Base-by-base conservation (phyloP, 169 alveolate genomes). In the Plasmodium billcollinsi region DNA sequence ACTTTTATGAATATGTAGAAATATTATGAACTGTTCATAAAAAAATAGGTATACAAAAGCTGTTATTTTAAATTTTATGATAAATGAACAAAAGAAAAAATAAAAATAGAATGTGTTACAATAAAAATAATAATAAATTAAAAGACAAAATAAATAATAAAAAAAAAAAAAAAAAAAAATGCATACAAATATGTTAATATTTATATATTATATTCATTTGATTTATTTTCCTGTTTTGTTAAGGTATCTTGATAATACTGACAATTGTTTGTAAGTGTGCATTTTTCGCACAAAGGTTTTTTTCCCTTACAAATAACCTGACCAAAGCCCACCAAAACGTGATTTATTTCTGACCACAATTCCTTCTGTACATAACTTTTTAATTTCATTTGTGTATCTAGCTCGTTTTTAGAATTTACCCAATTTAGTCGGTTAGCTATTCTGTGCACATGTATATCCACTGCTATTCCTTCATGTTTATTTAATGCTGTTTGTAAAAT, bases 271-370 rank as follows among this genome's bases (percentile, higher is more conserved):
- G 73, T 33, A 54, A 76, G 70, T 49, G 89, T 69, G 29, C 89
- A 85, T 72, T 47, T 85, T 21, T 21, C 72, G 85, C 78, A 71
- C 24, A 56, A 92, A 72, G 59, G 98, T 96, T 76, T 92, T 65
- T 76, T 76, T 15, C 76, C 89, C 45, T 76, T 97, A 83, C 99
- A 98, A 26, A 97, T 95, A 12, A 97, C 97, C 90, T 98, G 98
- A 0, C 99, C 99, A 92, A 97, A 98, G 2, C 99, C 99, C 7
- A 97, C 99, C 59, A 98, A 88, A 49, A 97, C 85, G 7, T 61
- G 90, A 92, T 98, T 98, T 33, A 98, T 89, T 45, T 96, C 97
- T 47, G 94, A 88, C 99, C 99, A 98, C 70, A 94, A 65, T 29
- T 78, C 92, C 15, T 93, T 89, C 18, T 98, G 99, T 1, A 97